Base-by-base conservation (phyloP, 768 basidiomycete species). In the Calocybe cyanea region DNA sequence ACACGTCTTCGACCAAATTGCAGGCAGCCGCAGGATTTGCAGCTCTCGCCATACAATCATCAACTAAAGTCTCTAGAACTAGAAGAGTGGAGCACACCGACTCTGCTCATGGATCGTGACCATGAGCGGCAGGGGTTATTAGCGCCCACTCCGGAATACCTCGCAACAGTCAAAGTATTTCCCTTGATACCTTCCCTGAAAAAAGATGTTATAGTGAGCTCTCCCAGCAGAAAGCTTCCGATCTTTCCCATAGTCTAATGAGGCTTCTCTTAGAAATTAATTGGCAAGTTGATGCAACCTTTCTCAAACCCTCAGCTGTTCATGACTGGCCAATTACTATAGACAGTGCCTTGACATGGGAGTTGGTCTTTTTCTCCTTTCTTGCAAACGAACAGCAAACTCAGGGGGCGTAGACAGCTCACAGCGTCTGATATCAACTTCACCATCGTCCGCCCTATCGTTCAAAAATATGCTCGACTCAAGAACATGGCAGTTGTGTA, bases 341-440 rank as follows among this genome's bases (percentile, higher is more conserved):
- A 87, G 88, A 90, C 56, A 78, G 79, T 41, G 78, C 86, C 8
- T 60, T 91, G 48, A 85, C 76, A 48, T 91, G 87, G 87, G 85
- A 87, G 87, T 89, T 54, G 64, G 84, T 77, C 17, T 15, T 32
- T 11, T 4, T 45, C 17, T 31, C 23, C 38, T 38, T 41, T 33
- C 51, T 25, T 13, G 37, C 34, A 14, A 35, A 38, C 35, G 48
- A 35, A 38, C 15, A 18, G 36, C 21, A 46, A 32, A 31, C 42
- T 41, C 44, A 33, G 14, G 10, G 50, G 30, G 50, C 23, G 45
- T 48, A 88, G 86, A n/a, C 88, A 92, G 56, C 70, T 92, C 45
- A 87, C 81, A 5, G 87, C 89, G 1, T 78, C 87, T 6, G 90
- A 92, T 57, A 77, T 92, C 64, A 87, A 89, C 58, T 89, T 88